A percentile compares a stretch with the other conserved stretches of the same genome.
phyloP scores from a whole-genome alignment of 2,329 filamentous ascomycete species.

The Helminthosporium solani region DNA sequence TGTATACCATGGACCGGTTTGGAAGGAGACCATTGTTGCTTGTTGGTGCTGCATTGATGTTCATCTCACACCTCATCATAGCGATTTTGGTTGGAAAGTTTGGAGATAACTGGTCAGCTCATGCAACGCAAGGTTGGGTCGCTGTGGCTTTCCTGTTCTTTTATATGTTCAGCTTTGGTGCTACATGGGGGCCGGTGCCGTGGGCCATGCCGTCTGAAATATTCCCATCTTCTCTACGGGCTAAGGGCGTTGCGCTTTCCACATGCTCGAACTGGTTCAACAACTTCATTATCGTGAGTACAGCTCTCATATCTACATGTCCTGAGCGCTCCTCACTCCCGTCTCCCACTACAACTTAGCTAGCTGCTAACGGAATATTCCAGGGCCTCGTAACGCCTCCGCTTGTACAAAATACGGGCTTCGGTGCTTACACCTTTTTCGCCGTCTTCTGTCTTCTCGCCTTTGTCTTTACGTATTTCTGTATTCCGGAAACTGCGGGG shows the following conservation, averaged over 20 bases:
- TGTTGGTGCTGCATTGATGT: slow-evolving; percentile 49
- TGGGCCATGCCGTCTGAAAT: slow-evolving; percentile 59
- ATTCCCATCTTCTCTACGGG: slow-evolving; percentile 61
- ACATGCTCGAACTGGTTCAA: slow-evolving; percentile 65
- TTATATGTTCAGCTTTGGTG: slow-evolving; percentile 65
- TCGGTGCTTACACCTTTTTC: slow-evolving; percentile 45
- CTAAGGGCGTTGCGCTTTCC: slow-evolving; percentile 66
- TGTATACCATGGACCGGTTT: slow-evolving; percentile 49
- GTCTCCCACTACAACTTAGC: not conserved
- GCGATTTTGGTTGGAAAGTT: slow-evolving; percentile 57
- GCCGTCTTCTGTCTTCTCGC: slow-evolving; percentile 38
- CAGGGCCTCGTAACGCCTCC: slow-evolving; percentile 64
- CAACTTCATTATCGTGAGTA: slow-evolving; percentile 59
- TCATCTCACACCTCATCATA: slow-evolving; percentile 56
- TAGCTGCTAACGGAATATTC: slow-evolving; percentile 44
- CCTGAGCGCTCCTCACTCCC: too few species aligned
- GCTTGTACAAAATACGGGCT: slow-evolving; percentile 59
- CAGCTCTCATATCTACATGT: not conserved
- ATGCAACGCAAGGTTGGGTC: slow-evolving; percentile 56
- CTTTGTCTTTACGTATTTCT: slow-evolving; percentile 38
- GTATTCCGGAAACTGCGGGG: slow-evolving; percentile 39
- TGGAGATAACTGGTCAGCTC: slow-evolving; percentile 52
- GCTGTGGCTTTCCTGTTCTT: slow-evolving; percentile 62
- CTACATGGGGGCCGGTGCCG: slow-evolving; percentile 57
- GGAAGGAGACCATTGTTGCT: slow-evolving; percentile 45